Evolutionary conservation across 805 yeast genomes (phyloP).

Genomic region (Spathaspora arborariae): DNA sequence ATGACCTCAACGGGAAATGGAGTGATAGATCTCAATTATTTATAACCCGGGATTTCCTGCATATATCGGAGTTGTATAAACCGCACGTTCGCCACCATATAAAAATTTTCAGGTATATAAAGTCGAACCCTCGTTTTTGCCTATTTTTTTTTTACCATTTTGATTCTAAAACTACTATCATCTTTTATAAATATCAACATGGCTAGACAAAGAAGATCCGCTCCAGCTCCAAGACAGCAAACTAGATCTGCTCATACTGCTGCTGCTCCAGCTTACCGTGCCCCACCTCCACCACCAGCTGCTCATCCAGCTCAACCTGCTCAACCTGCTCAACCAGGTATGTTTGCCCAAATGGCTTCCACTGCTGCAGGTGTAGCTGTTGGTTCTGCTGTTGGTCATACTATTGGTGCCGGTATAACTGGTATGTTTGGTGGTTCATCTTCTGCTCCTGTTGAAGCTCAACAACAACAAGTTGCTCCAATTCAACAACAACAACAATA

Average conservation of each 20-base stretch:
- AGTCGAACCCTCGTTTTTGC: background rate
- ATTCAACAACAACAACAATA: constrained; percentile 28
- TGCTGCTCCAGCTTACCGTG: constrained; percentile 47
- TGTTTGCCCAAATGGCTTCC: constrained; percentile 95
- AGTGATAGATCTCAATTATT: background rate
- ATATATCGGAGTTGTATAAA: background rate
- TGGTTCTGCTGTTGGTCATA: constrained; percentile 96
- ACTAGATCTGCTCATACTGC: constrained; percentile 75
- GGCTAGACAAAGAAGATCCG: constrained; percentile 55
- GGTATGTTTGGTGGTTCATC: constrained; percentile 83
- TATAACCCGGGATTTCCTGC: constrained; percentile 1
- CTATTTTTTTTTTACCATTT: background rate
- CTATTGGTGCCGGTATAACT: constrained; percentile 91
- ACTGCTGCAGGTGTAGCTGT: constrained; percentile 99
- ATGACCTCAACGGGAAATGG: no score
- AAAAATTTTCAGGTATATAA: constrained; percentile 1
- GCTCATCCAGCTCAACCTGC: constrained; percentile 52
- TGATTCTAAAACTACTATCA: background rate
- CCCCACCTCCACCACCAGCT: constrained; percentile 22
- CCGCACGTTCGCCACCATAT: constrained; percentile 7
- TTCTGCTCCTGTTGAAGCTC: constrained; percentile 48
- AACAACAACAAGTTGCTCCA: constrained; percentile 39
- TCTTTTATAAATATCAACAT: constrained; percentile 13
- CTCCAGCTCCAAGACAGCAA: constrained; percentile 48
- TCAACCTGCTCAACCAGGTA: constrained; percentile 66